A percentile compares a stretch with the other conserved stretches of the same genome.
Conservation (phyloP, 2,329 filamentous ascomycete genomes). For the Fusarium heterosporum region DNA sequence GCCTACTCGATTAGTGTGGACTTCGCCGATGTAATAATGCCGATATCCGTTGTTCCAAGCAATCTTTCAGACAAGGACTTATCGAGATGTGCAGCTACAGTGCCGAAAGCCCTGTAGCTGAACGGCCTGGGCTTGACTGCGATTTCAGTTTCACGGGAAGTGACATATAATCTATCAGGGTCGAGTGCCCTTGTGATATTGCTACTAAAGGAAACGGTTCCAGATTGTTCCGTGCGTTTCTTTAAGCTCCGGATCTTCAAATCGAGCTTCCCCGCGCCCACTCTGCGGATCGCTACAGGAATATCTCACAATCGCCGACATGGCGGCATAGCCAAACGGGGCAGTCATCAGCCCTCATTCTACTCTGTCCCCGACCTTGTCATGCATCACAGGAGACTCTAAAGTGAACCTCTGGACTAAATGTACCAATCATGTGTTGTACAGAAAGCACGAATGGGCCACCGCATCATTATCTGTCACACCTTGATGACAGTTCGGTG, state of each 20-base stretch:
- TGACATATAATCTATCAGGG: constrained; percentile 38
- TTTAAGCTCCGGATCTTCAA: constrained; percentile 31
- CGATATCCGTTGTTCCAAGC: constrained; percentile 32
- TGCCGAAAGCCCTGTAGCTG: constrained; percentile 12
- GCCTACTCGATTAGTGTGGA: constrained; percentile 14
- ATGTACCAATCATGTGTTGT: constrained; percentile 36
- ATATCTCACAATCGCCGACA: constrained; percentile 11
- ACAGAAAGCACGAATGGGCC: constrained; percentile 26
- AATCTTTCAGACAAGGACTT: constrained; percentile 38
- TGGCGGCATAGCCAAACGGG: constrained; percentile 27
- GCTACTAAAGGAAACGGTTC: constrained; percentile 19
- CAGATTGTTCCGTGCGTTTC: constrained; percentile 35
- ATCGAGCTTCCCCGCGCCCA: constrained; percentile 24
- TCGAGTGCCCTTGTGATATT: constrained; percentile 43
- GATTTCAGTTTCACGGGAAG: constrained; percentile 39
- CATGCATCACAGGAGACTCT: constrained; percentile 26
- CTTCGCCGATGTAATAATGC: constrained; percentile 37
- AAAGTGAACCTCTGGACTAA: constrained; percentile 20
- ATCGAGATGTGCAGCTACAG: constrained; percentile 40
- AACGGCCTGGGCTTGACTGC: constrained; percentile 23
- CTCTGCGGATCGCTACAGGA: constrained; percentile 33
- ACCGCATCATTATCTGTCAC: constrained; percentile 27
- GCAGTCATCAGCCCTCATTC: constrained; percentile 22
- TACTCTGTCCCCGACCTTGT: constrained; percentile 17
- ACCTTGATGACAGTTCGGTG: constrained; percentile 45